Percentiles rank a stretch among this genome's conserved stretches.
These are phyloP conservation scores for Dalbergia cochinchinensis DNA, from an alignment of 306 rosid species.

Conservation along the genomic window DNA sequence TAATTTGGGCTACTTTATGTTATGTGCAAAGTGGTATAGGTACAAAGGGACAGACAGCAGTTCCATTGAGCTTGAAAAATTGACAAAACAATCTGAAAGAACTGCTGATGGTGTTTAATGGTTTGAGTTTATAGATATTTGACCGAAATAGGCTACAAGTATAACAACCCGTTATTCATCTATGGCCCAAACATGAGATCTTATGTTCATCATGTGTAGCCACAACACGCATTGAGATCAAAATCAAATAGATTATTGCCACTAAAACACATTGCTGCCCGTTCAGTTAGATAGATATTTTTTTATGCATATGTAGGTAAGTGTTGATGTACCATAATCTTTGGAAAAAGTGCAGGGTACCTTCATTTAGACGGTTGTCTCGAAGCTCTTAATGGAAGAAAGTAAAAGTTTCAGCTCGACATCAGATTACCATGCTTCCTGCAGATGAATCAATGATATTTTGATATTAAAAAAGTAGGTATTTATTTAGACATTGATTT, in stretches of 20 bases:
- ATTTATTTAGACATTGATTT: no score
- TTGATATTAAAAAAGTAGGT: no score
- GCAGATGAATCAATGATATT: no score
- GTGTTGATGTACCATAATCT: neutral
- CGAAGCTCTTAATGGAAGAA: constrained; percentile 20
- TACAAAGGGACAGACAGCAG: constrained; percentile 58
- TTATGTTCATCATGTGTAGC: constrained; percentile 28
- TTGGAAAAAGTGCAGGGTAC: neutral
- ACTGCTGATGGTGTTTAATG: constrained; percentile 35
- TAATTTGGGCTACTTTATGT: constrained; percentile 66
- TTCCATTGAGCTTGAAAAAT: constrained; percentile 47
- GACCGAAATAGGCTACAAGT: neutral
- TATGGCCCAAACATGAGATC: constrained; percentile 6
- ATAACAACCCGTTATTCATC: constrained; percentile 3
- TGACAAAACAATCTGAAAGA: constrained; percentile 47
- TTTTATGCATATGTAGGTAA: neutral
- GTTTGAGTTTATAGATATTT: constrained; percentile 16
- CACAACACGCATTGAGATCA: constrained; percentile 24
- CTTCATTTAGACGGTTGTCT: constrained; percentile 20
- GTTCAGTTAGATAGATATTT: constrained; percentile 13
- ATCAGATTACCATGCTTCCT: neutral
- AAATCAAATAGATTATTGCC: constrained; percentile 29
- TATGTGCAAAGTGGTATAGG: constrained; percentile 72
- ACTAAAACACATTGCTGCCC: constrained; percentile 9
- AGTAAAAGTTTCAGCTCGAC: constrained; percentile 16